Base-by-base conservation (phyloP, 192 early-diverging fungal genomes). In the Backusella circina region DNA sequence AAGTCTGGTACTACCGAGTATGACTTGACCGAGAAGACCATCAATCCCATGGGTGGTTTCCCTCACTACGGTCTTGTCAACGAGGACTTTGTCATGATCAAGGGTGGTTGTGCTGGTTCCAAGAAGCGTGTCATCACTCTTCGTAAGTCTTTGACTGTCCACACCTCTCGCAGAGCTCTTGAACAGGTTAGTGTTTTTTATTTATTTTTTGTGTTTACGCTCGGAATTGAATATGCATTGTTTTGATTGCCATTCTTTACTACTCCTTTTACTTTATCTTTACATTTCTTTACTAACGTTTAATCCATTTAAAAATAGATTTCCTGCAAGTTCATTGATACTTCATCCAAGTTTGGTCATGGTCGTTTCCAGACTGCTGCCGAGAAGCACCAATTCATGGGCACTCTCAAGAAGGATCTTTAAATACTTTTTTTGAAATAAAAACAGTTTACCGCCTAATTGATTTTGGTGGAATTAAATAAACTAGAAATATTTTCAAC, bases 11-110 rank as follows among this genome's bases (percentile, higher is more conserved):
- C 95, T 82, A 99, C 98, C 84, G 96, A 98, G 84, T 97, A 93
- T 89, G 98, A 99, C 84, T 79, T 95, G 54, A 98, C 98, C 68
- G 89, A 88, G 80, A 98, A 99, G 92, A 71, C 83, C 76, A 99
- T 99, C 87, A 99, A 95, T 67, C 98, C 98, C 77, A 86, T 98
- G 79, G 98, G 97, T 84, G 98, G 98, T 75, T 99, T 99, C 95
- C 97, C 97, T 80, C 96, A 97, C 92, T 99, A 98, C 86, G 98
- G 97, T 92, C 83, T 91, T 76, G 95, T 99, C 88, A 95, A 95
- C 85, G 93, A 98, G 86, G 98, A 99, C 91, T 99, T 90, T 85
- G 84, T 99, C 81, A 94, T 99, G 90, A 90, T 99, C 90, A 98
- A 98, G 94, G 98, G 98, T 80, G 89, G 91, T 86, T 93, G 92